Base-by-base conservation (phyloP, 495 filamentous ascomycete species). In the Penicillium steckii region DNA sequence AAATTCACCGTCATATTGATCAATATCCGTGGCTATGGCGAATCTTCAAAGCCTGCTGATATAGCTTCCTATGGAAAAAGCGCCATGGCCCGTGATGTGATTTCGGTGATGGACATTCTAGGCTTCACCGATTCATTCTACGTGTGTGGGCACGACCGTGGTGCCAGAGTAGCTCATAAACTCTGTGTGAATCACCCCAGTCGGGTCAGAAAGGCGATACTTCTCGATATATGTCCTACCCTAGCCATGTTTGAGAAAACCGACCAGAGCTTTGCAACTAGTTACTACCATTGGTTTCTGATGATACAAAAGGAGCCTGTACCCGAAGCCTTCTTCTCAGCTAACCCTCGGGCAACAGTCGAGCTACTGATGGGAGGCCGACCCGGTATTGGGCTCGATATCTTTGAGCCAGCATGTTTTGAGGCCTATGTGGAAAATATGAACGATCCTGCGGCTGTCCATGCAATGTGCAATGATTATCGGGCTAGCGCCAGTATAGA, bases 401-500 rank as follows among this genome's bases (percentile, higher is more conserved):
- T 42, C 6, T 22, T 42, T 22, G 38, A 42, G 7, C 17, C 17
- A 13, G 13, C 38, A 7, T 42, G 38, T 23, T 19, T 42, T 4
- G 38, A 42, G 5, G 6, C 38, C 13, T 42, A 42, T 42, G 17
- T 42, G 9, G 18, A 42, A 18, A 42, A 42, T 22, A 19, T 42
- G 38, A 42, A 18, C 8, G 7, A 42, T 22, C 38, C 38, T 9
- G 38, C 9, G 3, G 21, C 38, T 7, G 21, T 42, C 22, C 38
- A 42, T 42, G 38, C 38, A 8, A 42, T 42, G 38, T 42, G 38
- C 15, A 42, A 42, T 42, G 38, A 42, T 19, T 42, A 18, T 18
- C 38, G 38, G 4, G 38, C 38, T 9, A 17, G n/a, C 8, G 38
- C 38, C 18, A 42, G 12, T 8, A 9, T 21, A 9, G 38, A 42